Percentiles rank a stretch among this genome's conserved stretches.
Conservation (phyloP, 2,329 filamentous ascomycete species). For the Cercospora citrullina region DNA sequence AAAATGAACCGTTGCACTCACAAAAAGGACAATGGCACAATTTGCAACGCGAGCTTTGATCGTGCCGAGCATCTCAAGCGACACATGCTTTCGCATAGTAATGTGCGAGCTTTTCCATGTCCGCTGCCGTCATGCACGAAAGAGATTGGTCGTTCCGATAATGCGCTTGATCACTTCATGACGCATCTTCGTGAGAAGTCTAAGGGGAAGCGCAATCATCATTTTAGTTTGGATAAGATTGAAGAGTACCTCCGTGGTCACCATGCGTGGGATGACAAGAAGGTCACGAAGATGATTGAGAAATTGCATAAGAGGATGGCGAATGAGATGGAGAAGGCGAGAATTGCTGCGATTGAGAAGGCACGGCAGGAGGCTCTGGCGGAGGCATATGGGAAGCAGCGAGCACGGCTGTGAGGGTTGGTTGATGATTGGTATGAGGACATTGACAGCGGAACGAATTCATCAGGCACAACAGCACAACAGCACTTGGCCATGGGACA, state of each 20-base stretch:
- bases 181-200: constrained; percentile 30
- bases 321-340: neutral
- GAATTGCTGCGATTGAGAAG: neutral
- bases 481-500: neutral
- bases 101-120: constrained; percentile 28
- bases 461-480: neutral
- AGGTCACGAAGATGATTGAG: constrained; percentile 21
- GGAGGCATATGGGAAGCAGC: neutral
- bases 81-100: constrained; percentile 30
- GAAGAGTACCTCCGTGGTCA: constrained; percentile 71
- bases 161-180: constrained; percentile 37
- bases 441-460: neutral
- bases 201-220: constrained; percentile 34
- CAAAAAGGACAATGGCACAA: constrained; percentile 13
- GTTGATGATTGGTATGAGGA: neutral
- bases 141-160: constrained; percentile 34
- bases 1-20: constrained; percentile 27
- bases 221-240: constrained; percentile 15
- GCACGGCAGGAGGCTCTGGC: neutral
- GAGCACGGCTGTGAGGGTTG: neutral
- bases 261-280: constrained; percentile 74
- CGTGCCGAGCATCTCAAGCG: constrained; percentile 39
- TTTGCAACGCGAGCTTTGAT: constrained; percentile 31
- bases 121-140: constrained; percentile 28
- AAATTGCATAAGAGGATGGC: constrained; percentile 20